Percentiles rank a stretch among this genome's conserved stretches.
These are phyloP conservation scores for Ophioceras dolichostomum DNA, from an alignment of 2,329 filamentous ascomycete species.

Conservation along the genomic window DNA sequence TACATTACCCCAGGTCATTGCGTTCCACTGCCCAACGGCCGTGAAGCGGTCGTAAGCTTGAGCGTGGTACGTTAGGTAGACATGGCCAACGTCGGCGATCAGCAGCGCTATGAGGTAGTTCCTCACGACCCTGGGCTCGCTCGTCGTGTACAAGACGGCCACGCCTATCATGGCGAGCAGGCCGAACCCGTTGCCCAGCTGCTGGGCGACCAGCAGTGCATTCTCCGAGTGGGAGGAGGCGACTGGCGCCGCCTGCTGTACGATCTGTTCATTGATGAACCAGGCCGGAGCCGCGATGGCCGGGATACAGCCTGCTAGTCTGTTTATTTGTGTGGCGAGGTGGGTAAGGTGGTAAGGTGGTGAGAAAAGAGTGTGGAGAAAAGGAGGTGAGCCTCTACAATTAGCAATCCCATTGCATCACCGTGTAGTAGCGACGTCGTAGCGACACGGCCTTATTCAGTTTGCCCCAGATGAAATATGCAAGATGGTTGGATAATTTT, in stretches of 20 bases:
- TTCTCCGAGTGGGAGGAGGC: conserved; percentile 25
- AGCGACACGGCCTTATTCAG: no score
- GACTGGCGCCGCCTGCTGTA: conserved; percentile 16
- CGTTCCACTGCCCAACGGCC: conserved; percentile 50
- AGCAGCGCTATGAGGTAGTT: conserved; percentile 56
- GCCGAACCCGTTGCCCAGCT: conserved; percentile 60
- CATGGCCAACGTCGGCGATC: conserved; percentile 55
- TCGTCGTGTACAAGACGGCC: conserved; percentile 50
- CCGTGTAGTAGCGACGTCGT: no score
- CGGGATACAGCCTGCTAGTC: conserved; percentile 45
- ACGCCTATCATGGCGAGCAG: conserved; percentile 53
- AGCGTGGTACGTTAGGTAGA: conserved; percentile 46
- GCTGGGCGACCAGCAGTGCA: conserved; percentile 46
- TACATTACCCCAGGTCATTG: conserved; percentile 63
- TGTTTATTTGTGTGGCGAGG: no score
- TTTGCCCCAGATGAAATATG: no score
- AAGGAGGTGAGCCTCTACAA: no score
- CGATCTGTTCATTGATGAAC: conserved; percentile 53
- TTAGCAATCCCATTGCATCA: no score
- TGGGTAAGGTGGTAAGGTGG: no score
- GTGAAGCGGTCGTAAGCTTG: conserved; percentile 43
- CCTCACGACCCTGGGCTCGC: conserved; percentile 51
- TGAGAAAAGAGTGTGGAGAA: no score
- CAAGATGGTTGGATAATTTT: no score
- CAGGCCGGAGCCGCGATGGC: conserved; percentile 43